phyloP scores from a whole-genome alignment of 2,329 filamentous ascomycete genomes.

The Tolypocladium guangdongense region DNA sequence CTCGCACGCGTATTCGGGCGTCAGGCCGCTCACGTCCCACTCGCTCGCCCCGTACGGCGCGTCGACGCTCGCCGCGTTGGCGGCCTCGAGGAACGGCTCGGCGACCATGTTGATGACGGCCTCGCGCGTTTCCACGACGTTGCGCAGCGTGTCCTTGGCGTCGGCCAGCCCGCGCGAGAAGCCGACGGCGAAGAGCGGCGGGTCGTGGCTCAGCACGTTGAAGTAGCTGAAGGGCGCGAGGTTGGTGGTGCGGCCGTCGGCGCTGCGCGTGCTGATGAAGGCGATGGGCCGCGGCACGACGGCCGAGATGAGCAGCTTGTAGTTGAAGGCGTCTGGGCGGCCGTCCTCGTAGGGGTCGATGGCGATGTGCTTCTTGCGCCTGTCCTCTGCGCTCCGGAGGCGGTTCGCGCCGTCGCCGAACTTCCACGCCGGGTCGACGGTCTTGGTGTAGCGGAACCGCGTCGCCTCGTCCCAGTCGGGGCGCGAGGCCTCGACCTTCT shows the following conservation, averaged over 20 bases:
- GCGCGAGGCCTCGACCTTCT: slow-evolving; percentile 55
- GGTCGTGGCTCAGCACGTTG: slow-evolving; percentile 74
- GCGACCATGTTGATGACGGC: slow-evolving; percentile 82
- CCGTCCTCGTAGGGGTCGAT: slow-evolving; percentile 73
- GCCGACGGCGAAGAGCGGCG: slow-evolving; percentile 65
- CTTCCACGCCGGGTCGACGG: slow-evolving; percentile 53
- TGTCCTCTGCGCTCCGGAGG: slow-evolving; percentile 14
- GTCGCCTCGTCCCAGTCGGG: slow-evolving; percentile 43
- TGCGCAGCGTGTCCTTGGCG: slow-evolving; percentile 71
- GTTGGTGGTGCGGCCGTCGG: slow-evolving; percentile 55
- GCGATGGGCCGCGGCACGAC: slow-evolving; percentile 75
- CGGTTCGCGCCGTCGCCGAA: slow-evolving; percentile 56
- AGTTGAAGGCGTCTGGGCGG: slow-evolving; percentile 62
- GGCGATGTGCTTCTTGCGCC: slow-evolving; percentile 46
- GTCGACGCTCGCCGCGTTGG: slow-evolving; percentile 71
- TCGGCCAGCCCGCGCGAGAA: slow-evolving; percentile 31
- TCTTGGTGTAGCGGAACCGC: slow-evolving; percentile 48
- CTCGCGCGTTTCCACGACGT: slow-evolving; percentile 60
- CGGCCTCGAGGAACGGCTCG: slow-evolving; percentile 77
- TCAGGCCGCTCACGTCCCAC: slow-evolving; percentile 70
- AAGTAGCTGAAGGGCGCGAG: slow-evolving; percentile 85
- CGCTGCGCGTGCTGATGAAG: slow-evolving; percentile 43
- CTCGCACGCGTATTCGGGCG: slow-evolving; percentile 50
- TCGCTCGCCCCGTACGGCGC: slow-evolving; percentile 67
- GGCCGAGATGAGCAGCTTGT: slow-evolving; percentile 80